Percentiles rank a stretch among this genome's conserved stretches.
Evolutionary conservation across 257 asterid species (phyloP).

Genomic region (Rhazya stricta): DNA sequence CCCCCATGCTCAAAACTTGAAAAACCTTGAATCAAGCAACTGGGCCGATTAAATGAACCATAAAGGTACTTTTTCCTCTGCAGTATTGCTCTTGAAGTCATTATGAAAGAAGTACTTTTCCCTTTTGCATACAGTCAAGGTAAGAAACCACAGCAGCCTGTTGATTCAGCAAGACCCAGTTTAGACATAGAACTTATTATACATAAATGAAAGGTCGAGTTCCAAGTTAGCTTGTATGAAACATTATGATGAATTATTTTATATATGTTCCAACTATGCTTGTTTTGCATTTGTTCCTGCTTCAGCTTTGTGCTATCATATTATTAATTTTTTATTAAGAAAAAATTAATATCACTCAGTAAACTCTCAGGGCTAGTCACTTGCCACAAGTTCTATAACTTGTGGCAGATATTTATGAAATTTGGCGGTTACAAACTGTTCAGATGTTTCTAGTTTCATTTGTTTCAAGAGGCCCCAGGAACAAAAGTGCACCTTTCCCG

Average conservation of each 20-base stretch:
- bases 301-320: not conserved
- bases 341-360: not conserved
- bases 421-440: not conserved
- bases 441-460: not conserved
- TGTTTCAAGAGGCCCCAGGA: not conserved
- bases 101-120: constrained; percentile 23
- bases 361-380: not conserved
- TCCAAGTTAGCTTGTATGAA: not conserved
- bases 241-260: not conserved
- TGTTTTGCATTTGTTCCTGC: not conserved
- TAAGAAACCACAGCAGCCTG: constrained; percentile 7
- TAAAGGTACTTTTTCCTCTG: constrained; percentile 48
- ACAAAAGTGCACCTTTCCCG: not conserved
- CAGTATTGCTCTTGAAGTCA: constrained; percentile 83
- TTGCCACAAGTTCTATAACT: not conserved
- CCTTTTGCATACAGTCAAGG: constrained; percentile 29
- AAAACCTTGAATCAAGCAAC: constrained; percentile 33
- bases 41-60: constrained; percentile 39
- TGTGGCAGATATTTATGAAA: not conserved
- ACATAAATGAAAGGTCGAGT: not conserved
- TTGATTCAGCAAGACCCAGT: not conserved
- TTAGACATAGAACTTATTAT: not conserved
- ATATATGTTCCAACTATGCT: not conserved
- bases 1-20: constrained; percentile 44
- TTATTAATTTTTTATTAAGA: not conserved